phyloP scores from a whole-genome alignment of 805 yeast species.

The Saturnispora sekii region DNA sequence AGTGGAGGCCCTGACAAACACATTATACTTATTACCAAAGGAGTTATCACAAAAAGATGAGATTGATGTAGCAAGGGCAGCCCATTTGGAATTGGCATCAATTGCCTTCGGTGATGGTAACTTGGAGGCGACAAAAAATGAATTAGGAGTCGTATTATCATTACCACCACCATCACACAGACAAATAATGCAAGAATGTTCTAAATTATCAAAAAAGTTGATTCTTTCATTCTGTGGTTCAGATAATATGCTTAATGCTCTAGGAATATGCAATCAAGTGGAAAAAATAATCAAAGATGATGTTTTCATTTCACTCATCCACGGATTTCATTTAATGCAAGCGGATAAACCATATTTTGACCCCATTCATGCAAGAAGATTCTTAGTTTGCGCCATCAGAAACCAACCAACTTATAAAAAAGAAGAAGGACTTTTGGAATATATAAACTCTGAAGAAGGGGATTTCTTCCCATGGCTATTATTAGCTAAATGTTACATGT shows the following conservation, averaged over 20 bases:
- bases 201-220: slow-evolving; percentile 28
- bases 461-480: slow-evolving; percentile 54
- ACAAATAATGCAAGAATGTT: slow-evolving; percentile 28
- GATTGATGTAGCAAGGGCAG: slow-evolving; percentile 39
- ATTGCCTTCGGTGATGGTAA: slow-evolving; percentile 44
- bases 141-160: slow-evolving; percentile 39
- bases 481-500: slow-evolving; percentile 42
- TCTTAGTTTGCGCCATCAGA: slow-evolving; percentile 24
- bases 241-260: slow-evolving; percentile 39
- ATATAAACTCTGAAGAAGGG: slow-evolving; percentile 19
- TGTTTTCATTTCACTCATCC: slow-evolving; percentile 36
- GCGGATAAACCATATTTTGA: slow-evolving; percentile 21
- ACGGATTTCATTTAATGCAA: slow-evolving; percentile 39
- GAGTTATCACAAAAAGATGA: slow-evolving; percentile 25
- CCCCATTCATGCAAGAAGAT: slow-evolving; percentile 29
- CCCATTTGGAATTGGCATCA: slow-evolving; percentile 48
- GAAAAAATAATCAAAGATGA: slow-evolving; percentile 35
- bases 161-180: slow-evolving; percentile 34
- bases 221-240: slow-evolving; percentile 43
- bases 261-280: slow-evolving; percentile 40
- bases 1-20: slow-evolving; percentile 35
- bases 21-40: slow-evolving; percentile 34
- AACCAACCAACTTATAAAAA: slow-evolving; percentile 5
- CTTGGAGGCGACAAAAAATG: slow-evolving; percentile 39
- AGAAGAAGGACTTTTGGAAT: slow-evolving; percentile 9